These are phyloP conservation scores for Cryptococcus sp. DNA, from an alignment of 1,284 basidiomycete genomes.

Conservation along the genomic window DNA sequence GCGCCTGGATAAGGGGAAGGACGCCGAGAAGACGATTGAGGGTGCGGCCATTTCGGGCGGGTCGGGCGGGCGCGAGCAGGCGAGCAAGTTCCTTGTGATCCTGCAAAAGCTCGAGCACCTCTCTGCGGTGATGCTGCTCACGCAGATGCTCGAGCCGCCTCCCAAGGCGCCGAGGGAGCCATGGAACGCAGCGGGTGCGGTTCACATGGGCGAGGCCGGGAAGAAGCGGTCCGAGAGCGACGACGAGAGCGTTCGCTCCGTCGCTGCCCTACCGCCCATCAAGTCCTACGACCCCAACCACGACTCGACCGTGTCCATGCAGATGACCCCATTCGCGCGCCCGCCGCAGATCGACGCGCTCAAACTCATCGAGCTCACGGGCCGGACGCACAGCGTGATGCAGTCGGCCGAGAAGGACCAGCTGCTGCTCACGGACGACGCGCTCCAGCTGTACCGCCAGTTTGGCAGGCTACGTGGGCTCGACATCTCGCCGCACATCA, in stretches of 20 bases:
- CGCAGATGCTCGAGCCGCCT: constrained; percentile 53
- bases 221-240: not conserved
- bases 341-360: constrained; percentile 60
- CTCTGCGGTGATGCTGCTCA: constrained; percentile 55
- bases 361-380: constrained; percentile 82
- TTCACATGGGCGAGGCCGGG: constrained; percentile 14
- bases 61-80: constrained; percentile 39
- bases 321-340: not conserved
- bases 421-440: constrained; percentile 69
- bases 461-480: constrained; percentile 74
- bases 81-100: constrained; percentile 65
- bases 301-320: not conserved
- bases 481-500: constrained; percentile 59
- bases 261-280: constrained; percentile 1
- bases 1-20: constrained; percentile 15
- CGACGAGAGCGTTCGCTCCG: constrained; percentile 13
- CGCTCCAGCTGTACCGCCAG: constrained; percentile 69
- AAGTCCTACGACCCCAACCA: not conserved
- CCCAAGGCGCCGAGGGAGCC: constrained; percentile 46
- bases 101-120: constrained; percentile 90
- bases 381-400: constrained; percentile 80
- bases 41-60: constrained; percentile 22
- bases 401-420: constrained; percentile 68
- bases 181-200: constrained; percentile 66
- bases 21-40: constrained; percentile 31